Evolutionary conservation across 225 moss, liverwort and hornwort genomes (phyloP), one percentile per base, ranked within the genome.

Genomic region (Climacium dendroides): DNA sequence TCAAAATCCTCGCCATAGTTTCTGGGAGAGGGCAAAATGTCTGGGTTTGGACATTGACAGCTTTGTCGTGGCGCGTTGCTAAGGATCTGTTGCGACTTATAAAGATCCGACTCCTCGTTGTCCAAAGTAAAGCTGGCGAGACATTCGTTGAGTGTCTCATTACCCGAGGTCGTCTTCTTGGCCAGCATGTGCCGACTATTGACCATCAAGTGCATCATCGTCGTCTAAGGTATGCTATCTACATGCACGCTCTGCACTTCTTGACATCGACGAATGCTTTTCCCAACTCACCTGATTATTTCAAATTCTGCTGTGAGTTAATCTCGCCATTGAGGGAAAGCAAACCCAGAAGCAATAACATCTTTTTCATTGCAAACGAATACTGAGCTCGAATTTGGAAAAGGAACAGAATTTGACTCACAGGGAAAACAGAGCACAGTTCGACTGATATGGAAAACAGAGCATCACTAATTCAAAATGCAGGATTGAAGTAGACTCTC

Each of bases 131-230:
- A 87, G 29, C 82, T 19, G 10, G 39, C 83, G 22, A 85, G 89
- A 34, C 87, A 85, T 53, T 86, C 90, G 54, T 79, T 83, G 81
- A 87, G 84, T 19, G 87, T 59, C 82, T 89, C 90, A 7, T 74
- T 79, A 34, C 47, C 87, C 62, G 60, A 80, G 58, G 81, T 81
- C 58, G 81, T 74, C 87, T 82, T 87, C 90, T 77, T 85, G 34
- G 55, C 41, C 73, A 75, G 76, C 89, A 83, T 57, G 61, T 81
- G 88, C 71, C 88, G 48, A 53, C 85, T 58, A 81, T 84, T 84
- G 53, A 87, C 85, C 85, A 87, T 89, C 74, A 91, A 75, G 67
- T 89, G 89, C 88, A 91, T 89, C 91, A 91, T 89, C 75, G 67
- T 89, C 75, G n/a, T 54, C 84, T 79, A 61, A 79, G 86, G 61